Evolutionary conservation across 352 stramenopile genomes (phyloP), one percentile per base, ranked within the genome.

Genomic region (Pythium rishiriense): DNA sequence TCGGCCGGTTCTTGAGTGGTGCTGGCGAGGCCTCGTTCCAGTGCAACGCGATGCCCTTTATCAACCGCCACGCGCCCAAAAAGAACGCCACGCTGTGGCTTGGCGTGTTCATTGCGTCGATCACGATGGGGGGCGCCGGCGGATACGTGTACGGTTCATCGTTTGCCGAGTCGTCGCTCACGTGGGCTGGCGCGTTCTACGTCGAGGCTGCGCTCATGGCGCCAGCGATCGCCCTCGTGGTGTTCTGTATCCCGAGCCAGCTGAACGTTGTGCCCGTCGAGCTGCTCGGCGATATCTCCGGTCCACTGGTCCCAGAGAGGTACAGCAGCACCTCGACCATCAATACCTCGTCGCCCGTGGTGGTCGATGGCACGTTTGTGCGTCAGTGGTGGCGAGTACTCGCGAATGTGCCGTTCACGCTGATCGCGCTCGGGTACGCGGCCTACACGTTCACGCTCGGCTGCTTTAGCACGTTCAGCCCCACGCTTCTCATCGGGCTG

Each of bases 11-110:
- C 21, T 70, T 98, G 26, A 93, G 76, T 28, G 94, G 95, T 25
- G 85, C 97, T 9, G 86, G 87, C 28, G 93, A 98, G 69, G 91
- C 96, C 39, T 92, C 90, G 22, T 97, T 98, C 78, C 88, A 98
- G 62, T 93, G 91, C 47, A 92, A 97, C 17, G 91, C 94, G 21
- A 93, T 88, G 28, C 92, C 95, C 0, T 97, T 98, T 59, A 98
- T 98, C 68, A 88, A 98, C 56, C 82, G 92, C 65, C 79, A 90
- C 59, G 93, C 87, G 4, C 84, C 85, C 2, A 70, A 81, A 4
- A 48, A 78, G 0, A 82, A 79, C 28, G 77, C 83, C 24, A 90
- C 92, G 25, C 68, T 97, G 33, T 98, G 92, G 75, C 72, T 99
- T 42, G 93, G 88, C 50, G 71, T 98, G 29, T 98, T 97, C 69